Conservation (phyloP, 352 stramenopile species). For the Phytophthora sp. region DNA sequence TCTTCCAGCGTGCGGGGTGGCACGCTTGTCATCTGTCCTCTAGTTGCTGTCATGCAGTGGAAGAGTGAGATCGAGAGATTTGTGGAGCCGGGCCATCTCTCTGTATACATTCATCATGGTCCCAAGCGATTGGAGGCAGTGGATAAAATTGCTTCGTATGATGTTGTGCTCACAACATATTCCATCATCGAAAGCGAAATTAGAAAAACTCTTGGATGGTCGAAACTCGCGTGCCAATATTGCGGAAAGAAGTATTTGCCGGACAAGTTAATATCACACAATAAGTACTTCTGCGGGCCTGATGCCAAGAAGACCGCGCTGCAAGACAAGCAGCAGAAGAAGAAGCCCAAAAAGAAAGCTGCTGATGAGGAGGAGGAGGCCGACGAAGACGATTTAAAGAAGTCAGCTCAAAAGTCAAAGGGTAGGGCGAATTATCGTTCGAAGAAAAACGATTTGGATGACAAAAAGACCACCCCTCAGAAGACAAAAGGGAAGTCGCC, state of each 20-base stretch:
- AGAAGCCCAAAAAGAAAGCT: conserved; percentile 62
- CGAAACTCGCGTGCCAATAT: conserved; percentile 94
- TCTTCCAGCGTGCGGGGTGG: conserved; percentile 53
- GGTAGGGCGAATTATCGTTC: conserved; percentile 25
- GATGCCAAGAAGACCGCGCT: conserved; percentile 93
- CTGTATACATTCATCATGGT: conserved; percentile 97
- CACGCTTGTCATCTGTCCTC: conserved; percentile 97
- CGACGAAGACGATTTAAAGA: conserved; percentile 65
- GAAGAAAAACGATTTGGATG: conserved; percentile 45
- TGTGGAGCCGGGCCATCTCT: conserved; percentile 90
- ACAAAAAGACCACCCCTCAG: conserved; percentile 21
- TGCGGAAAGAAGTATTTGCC: conserved; percentile 93
- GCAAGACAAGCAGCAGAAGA: conserved; percentile 88
- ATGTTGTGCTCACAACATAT: conserved; percentile 99
- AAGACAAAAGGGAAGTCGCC: conserved; percentile 64
- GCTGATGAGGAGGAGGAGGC: conserved; percentile 73
- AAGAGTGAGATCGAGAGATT: conserved; percentile 93
- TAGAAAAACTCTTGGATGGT: conserved; percentile 73
- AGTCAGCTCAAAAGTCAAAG: conserved; percentile 46
- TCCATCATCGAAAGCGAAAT: conserved; percentile 94
- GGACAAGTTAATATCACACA: conserved; percentile 94
- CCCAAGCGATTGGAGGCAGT: conserved; percentile 75
- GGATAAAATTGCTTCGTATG: conserved; percentile 93
- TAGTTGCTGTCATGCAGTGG: conserved; percentile 97
- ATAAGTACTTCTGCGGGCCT: conserved; percentile 99